Conservation (phyloP, 2,329 filamentous ascomycete genomes). For the Fusarium duplospermum region DNA sequence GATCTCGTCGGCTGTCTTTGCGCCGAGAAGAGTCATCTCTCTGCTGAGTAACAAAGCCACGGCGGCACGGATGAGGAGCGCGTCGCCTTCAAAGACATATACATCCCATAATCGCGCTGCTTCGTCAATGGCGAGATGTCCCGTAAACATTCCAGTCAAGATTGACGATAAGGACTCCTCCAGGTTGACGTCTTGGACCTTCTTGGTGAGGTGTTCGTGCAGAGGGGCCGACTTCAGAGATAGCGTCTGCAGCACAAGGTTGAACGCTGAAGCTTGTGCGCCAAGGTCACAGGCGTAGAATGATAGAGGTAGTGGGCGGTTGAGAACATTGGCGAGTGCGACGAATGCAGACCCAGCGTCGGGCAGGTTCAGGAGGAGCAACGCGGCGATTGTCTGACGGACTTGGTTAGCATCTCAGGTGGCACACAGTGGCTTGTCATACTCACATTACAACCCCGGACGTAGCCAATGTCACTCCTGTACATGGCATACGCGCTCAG, state of each 20-base stretch:
- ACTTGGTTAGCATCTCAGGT: slow-evolving; percentile 33
- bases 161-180: slow-evolving; percentile 68
- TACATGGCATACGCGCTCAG: slow-evolving; percentile 86
- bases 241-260: slow-evolving; percentile 75
- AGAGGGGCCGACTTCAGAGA: slow-evolving; percentile 72
- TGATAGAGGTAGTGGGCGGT: slow-evolving; percentile 78
- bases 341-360: slow-evolving; percentile 74
- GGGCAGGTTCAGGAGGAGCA: slow-evolving; percentile 78
- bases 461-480: slow-evolving; percentile 82
- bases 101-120: slow-evolving; percentile 83
- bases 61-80: slow-evolving; percentile 75
- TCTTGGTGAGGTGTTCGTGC: slow-evolving; percentile 70
- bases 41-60: slow-evolving; percentile 72
- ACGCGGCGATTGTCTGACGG: slow-evolving; percentile 74
- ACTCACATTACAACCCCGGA: slow-evolving; percentile 79
- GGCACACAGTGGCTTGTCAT: slow-evolving; percentile 6
- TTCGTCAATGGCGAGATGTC: slow-evolving; percentile 73
- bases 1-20: slow-evolving; percentile 59
- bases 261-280: slow-evolving; percentile 77
- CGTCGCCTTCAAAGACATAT: slow-evolving; percentile 84
- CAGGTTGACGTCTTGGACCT: slow-evolving; percentile 58
- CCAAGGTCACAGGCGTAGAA: slow-evolving; percentile 78
- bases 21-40: slow-evolving; percentile 64
- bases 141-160: slow-evolving; percentile 74
- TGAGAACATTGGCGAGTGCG: slow-evolving; percentile 80